Evolutionary conservation across 352 stramenopile species (phyloP).

Genomic region (Globisporangium okanoganense): DNA sequence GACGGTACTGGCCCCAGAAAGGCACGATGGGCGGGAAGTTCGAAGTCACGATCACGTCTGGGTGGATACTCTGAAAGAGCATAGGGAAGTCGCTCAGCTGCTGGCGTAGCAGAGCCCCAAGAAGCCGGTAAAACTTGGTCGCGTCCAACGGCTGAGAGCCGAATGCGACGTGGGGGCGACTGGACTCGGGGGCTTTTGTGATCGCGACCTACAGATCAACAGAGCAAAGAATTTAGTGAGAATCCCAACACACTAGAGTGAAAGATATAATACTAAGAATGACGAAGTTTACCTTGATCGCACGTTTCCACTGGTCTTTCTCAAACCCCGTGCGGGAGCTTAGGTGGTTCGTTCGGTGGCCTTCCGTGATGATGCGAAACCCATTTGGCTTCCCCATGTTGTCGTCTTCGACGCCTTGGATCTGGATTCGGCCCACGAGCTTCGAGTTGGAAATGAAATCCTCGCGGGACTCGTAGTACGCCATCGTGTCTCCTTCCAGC

Average conservation of each 20-base stretch:
- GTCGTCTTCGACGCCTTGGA: slow-evolving; percentile 69
- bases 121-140: slow-evolving; percentile 68
- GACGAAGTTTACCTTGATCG: slow-evolving; percentile 42
- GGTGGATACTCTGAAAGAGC: slow-evolving; percentile 76
- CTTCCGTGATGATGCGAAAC: slow-evolving; percentile 64
- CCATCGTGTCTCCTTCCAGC: slow-evolving; percentile 70
- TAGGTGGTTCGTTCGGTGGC: slow-evolving; percentile 62
- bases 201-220: slow-evolving; percentile 44
- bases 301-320: slow-evolving; percentile 79
- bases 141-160: slow-evolving; percentile 67
- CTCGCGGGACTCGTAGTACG: slow-evolving; percentile 76
- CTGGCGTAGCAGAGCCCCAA: slow-evolving; percentile 59
- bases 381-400: slow-evolving; percentile 57
- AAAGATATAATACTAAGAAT: background rate
- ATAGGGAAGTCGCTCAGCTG: slow-evolving; percentile 72
- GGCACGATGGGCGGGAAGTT: slow-evolving; percentile 85
- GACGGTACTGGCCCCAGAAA: slow-evolving; percentile 83
- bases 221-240: background rate
- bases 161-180: slow-evolving; percentile 55
- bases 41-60: slow-evolving; percentile 69
- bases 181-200: slow-evolving; percentile 38
- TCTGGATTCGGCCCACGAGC: slow-evolving; percentile 68
- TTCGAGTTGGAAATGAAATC: slow-evolving; percentile 82
- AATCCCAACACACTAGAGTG: background rate
- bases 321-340: slow-evolving; percentile 76